Evolutionary conservation across 2,329 filamentous ascomycete genomes (phyloP), one percentile per base, ranked within the genome.

Genomic region (Harringtonia lauricola): DNA sequence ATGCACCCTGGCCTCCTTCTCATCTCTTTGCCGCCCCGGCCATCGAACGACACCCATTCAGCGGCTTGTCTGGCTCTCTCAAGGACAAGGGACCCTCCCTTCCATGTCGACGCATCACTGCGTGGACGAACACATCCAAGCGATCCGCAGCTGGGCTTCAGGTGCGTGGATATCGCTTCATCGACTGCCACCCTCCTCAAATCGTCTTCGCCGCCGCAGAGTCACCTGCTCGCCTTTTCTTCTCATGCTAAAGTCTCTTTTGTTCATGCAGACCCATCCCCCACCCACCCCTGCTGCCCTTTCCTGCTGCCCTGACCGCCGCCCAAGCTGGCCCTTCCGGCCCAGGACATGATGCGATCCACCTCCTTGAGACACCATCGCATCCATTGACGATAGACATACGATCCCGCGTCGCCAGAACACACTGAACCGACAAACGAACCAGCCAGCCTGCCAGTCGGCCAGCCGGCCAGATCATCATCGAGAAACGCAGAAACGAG

Each of bases 331-430:
- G 44, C 42, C 50, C 46, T 45, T 31, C 39, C 28, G 43, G 45
- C 52, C 47, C 49, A 51, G 55, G 59, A 55, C 59, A 66, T 60
- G 62, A 66, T 66, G 64, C 63, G 58, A 64, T 59, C 55, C 58
- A 54, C 50, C 54, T 57, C 57, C 54, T 55, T 62, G 59, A 64
- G 59, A 59, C 62, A 62, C 52, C 57, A 57, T 51, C 57, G 55
- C 59, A 58, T 58, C 60, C 57, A 62, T 55, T 64, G 59, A 59
- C 45, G 36, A 22, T 12, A 22, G 31, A 35, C 8, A 19, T 7
- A 2, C 38, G 28, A 14, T 22, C 14, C 30, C 30, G 12, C 13
- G 12, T 31, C 30, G 12, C n/a, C n/a, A n/a, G n/a, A n/a, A n/a
- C n/a, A n/a, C n/a, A n/a, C n/a, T n/a, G n/a, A 29, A 33, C 5